Evolutionary conservation across 768 basidiomycete genomes (phyloP).

Genomic region (Aureoboletus auriporus): DNA sequence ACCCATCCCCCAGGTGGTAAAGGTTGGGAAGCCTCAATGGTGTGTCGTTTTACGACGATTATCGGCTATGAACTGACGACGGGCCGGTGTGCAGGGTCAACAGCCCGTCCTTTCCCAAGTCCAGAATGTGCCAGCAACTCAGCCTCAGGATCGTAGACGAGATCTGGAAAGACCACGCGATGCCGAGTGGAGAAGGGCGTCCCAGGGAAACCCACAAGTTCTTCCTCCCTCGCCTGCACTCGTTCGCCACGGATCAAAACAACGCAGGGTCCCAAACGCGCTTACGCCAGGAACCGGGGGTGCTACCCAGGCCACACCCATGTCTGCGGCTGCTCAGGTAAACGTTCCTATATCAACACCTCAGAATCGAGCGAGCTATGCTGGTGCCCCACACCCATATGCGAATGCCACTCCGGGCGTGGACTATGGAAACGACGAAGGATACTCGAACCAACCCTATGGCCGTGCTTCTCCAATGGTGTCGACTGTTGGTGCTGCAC

Average conservation of each 20-base stretch:
- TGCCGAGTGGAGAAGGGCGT: conserved; percentile 60
- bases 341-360: conserved; percentile 62
- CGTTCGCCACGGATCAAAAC: conserved; percentile 72
- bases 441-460: conserved; percentile 58
- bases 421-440: conserved; percentile 60
- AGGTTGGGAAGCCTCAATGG: conserved; percentile 88
- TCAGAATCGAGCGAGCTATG: conserved; percentile 44
- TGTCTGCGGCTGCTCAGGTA: conserved; percentile 71
- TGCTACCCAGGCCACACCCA: conserved; percentile 61
- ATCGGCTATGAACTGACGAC: conserved; percentile 6
- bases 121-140: conserved; percentile 48
- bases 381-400: conserved; percentile 57
- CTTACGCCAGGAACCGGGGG: conserved; percentile 52
- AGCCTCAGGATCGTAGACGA: conserved; percentile 56
- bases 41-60: conserved; percentile 35
- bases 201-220: conserved; percentile 51
- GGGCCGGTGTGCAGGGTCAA: conserved; percentile 42
- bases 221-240: conserved; percentile 75
- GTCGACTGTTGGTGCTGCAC: conserved; percentile 60
- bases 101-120: conserved; percentile 63
- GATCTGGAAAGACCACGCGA: conserved; percentile 51
- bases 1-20: conserved; percentile 59
- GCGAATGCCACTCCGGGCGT: conserved; percentile 57
- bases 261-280: conserved; percentile 56
- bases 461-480: conserved; percentile 85